Evolutionary conservation across 2,329 filamentous ascomycete species (phyloP), one percentile per base, ranked within the genome.

Genomic region (Sporothrix inflata): DNA sequence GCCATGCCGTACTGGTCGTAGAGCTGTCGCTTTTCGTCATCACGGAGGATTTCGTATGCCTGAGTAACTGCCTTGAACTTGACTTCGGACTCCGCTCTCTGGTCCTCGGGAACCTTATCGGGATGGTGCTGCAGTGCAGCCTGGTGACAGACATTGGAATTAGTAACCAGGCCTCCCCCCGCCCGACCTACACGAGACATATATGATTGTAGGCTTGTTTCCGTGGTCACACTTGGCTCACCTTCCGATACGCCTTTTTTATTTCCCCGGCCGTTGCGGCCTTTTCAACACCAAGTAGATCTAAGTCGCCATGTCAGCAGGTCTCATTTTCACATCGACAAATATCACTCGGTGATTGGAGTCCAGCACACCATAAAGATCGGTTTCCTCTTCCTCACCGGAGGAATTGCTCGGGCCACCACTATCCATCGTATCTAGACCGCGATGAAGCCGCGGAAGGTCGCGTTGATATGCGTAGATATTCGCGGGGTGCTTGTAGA

Each of bases 1-100:
- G 92, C 89, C 94, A 98, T 98, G 83, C 96, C 96, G 80, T 97
- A 93, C 74, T 90, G 90, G 79, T 99, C 96, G 85, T 99, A 99
- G 74, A 97, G 83, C 72, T 92, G 88, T 78, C 96, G 92, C 82
- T 97, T 98, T 74, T 98, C 90, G 75, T 98, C 95, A 86, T 99
- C 95, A 83, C 90, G 92, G 71, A 99, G 93, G 80, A 99, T 98
- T 80, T 99, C 96, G 85, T 99, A 99, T 77, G 96, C 96, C 83
- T 97, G 92, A 73, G 92, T 94, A 72, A 97, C 91, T 71, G 90
- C 85, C 84, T 99, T 99, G 90, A 99, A 99, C 79, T 91, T 94
- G 79, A 90, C 87, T 81, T 98, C 96, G 74, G 96, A 94, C 76
- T 91, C 92, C 79, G 90, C 91, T 77, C 95, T 91, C 79, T 94